These are phyloP conservation scores for Linnemannia schmuckeri DNA, from an alignment of 192 early-diverging fungal species.

Conservation along the genomic window DNA sequence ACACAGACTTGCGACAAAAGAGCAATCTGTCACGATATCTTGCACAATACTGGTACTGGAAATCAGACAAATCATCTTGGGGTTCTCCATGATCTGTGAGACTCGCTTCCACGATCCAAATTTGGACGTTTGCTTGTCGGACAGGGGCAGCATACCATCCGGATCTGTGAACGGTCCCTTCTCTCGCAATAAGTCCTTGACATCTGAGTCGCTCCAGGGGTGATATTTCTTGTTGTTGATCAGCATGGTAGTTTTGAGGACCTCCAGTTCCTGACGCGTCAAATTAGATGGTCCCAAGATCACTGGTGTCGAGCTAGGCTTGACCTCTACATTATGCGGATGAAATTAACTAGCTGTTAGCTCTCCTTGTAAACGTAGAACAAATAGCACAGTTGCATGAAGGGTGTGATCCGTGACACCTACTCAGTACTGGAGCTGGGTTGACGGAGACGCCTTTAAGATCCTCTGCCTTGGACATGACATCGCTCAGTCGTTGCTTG, in stretches of 20 bases:
- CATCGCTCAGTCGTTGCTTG: conserved; percentile 40
- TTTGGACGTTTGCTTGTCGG: conserved; percentile 77
- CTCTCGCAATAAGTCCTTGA: conserved; percentile 36
- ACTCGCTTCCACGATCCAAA: conserved; percentile 90
- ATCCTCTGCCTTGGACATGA: conserved; percentile 60
- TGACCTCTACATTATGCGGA: conserved; percentile 30
- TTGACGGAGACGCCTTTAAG: conserved; percentile 59
- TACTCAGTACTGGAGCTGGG: conserved; percentile 31
- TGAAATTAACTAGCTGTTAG: neutral
- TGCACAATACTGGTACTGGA: conserved; percentile 80
- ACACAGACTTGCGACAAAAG: conserved; percentile 93
- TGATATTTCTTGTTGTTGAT: conserved; percentile 53
- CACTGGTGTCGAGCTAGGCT: conserved; percentile 43
- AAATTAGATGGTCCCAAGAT: conserved; percentile 38
- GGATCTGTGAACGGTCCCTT: conserved; percentile 69
- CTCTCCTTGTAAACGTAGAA: neutral
- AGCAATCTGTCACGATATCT: conserved; percentile 96
- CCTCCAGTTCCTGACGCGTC: conserved; percentile 34
- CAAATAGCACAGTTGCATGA: neutral
- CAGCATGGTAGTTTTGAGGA: conserved; percentile 51
- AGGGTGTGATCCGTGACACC: neutral
- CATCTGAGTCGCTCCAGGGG: conserved; percentile 23
- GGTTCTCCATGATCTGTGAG: conserved; percentile 75
- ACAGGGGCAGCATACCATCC: conserved; percentile 82
- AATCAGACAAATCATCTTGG: conserved; percentile 75